A percentile compares a stretch with the other conserved stretches of the same genome.
These are phyloP conservation scores for Emericellopsis terricola DNA, from an alignment of 495 filamentous ascomycete species.

Conservation along the genomic window DNA sequence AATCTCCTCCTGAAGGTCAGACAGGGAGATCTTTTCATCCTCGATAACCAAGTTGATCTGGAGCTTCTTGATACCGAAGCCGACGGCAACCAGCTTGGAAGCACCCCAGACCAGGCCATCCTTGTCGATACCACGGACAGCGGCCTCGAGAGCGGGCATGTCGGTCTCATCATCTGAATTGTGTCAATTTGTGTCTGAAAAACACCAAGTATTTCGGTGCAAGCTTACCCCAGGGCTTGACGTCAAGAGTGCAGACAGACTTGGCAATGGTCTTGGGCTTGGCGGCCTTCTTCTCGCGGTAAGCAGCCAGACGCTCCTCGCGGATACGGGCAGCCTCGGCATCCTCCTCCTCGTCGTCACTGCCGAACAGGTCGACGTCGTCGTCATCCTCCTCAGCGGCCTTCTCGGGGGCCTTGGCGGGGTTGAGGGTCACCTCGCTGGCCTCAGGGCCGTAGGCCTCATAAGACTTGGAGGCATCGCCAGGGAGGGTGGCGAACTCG, in stretches of 20 bases:
- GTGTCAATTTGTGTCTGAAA: too few relatives aligned
- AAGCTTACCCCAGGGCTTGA: slow-evolving; percentile 98
- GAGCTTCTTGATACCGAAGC: slow-evolving; percentile 98
- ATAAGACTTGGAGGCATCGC: slow-evolving; percentile 75
- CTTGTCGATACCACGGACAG: slow-evolving; percentile 73
- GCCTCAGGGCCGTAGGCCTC: slow-evolving; percentile 84
- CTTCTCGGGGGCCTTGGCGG: slow-evolving; percentile 65
- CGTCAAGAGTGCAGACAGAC: slow-evolving; percentile 85
- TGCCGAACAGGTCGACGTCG: slow-evolving; percentile 77
- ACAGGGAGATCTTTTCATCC: slow-evolving; percentile 84
- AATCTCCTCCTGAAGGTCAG: slow-evolving; percentile 77
- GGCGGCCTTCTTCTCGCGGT: slow-evolving; percentile 90
- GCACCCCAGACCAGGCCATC: slow-evolving; percentile 95
- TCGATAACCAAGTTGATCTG: slow-evolving; percentile 97
- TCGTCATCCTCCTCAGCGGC: slow-evolving; percentile 71
- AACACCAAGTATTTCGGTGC: too few relatives aligned
- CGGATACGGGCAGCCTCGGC: slow-evolving; percentile 63
- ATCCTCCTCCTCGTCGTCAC: slow-evolving; percentile 85
- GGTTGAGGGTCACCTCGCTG: slow-evolving; percentile 55
- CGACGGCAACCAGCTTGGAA: slow-evolving; percentile 72
- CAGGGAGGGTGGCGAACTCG: slow-evolving; percentile 79
- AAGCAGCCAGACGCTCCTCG: slow-evolving; percentile 77
- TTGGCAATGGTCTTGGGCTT: slow-evolving; percentile 86
- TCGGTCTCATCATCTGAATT: slow-evolving; percentile 73
- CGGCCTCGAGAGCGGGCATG: slow-evolving; percentile 60